These are phyloP conservation scores for Litchi chinensis DNA, from an alignment of 345 rosid species.

Conservation along the genomic window DNA sequence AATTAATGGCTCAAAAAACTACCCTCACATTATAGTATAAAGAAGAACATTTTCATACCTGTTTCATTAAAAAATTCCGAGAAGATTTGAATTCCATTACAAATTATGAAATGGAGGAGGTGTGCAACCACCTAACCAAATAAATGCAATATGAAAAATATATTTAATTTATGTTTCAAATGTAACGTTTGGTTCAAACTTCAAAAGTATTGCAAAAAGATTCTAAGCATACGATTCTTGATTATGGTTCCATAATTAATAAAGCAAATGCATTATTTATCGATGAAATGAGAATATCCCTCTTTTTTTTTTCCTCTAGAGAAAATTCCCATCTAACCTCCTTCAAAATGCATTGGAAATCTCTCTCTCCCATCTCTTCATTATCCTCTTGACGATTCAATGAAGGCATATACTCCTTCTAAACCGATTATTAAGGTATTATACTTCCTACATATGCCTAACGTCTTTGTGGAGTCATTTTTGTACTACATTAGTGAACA, in stretches of 20 bases:
- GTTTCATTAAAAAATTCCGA: too few relatives aligned
- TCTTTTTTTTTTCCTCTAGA: neutral
- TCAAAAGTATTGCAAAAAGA: conserved; percentile 21
- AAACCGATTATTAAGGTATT: neutral
- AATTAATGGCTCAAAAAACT: too few relatives aligned
- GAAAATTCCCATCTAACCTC: conserved; percentile 14
- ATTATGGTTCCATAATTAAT: conserved; percentile 23
- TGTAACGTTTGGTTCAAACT: conserved; percentile 23
- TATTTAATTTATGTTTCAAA: neutral
- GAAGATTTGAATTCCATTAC: too few relatives aligned
- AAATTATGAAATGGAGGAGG: neutral
- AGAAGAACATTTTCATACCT: too few relatives aligned
- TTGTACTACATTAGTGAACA: conserved; percentile 22
- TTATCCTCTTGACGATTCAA: conserved; percentile 21
- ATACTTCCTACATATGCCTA: neutral
- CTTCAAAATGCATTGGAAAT: conserved; percentile 15
- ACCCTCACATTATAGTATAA: too few relatives aligned
- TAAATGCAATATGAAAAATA: too few relatives aligned
- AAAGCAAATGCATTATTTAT: conserved; percentile 7
- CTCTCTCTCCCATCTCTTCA: neutral
- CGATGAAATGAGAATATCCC: conserved; percentile 25
- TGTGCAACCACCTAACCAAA: neutral
- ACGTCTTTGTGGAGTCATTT: neutral
- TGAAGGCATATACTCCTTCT: conserved; percentile 29
- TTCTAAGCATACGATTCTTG: conserved; percentile 39